Conservation (phyloP, 768 basidiomycete species). For the Nidularia sp. region DNA sequence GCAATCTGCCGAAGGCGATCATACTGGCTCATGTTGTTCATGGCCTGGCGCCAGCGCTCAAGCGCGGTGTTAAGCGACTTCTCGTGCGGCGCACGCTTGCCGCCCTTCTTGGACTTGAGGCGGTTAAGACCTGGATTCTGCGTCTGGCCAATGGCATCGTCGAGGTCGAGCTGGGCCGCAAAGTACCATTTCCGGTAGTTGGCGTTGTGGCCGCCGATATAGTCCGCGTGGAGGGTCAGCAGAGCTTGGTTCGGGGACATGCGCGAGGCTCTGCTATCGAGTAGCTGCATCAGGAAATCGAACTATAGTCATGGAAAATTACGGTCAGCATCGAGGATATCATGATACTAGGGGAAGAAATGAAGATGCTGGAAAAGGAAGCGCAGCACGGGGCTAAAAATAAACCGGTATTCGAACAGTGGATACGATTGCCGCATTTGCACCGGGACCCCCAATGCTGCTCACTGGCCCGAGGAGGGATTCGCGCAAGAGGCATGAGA, state of each 20-base stretch:
- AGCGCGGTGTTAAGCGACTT: conserved; percentile 77
- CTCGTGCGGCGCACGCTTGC: conserved; percentile 48
- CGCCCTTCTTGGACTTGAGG: conserved; percentile 64
- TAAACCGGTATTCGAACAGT: background rate
- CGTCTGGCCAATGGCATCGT: conserved; percentile 90
- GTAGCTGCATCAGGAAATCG: conserved; percentile 95
- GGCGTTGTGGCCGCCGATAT: conserved; percentile 96
- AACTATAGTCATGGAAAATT: conserved; percentile 47
- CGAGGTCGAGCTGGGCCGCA: conserved; percentile 96
- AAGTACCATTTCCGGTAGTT: conserved; percentile 99
- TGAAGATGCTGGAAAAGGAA: background rate
- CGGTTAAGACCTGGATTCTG: conserved; percentile 90
- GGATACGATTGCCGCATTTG: background rate
- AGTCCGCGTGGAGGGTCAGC: conserved; percentile 94
- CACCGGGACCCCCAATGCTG: too few species aligned
- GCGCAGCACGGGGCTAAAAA: background rate
- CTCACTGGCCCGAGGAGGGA: background rate
- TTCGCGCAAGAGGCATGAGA: background rate
- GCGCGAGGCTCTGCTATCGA: conserved; percentile 94
- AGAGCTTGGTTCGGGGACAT: conserved; percentile 97
- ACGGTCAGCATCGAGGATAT: conserved; percentile 9
- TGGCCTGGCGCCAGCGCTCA: conserved; percentile 93
- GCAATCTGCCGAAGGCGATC: conserved; percentile 96
- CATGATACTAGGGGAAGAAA: too few species aligned
- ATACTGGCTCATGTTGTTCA: conserved; percentile 99